A percentile compares a stretch with the other conserved stretches of the same genome.
Evolutionary conservation across 352 stramenopile genomes (phyloP).

Genomic region (Globisporangium megalacanthum): DNA sequence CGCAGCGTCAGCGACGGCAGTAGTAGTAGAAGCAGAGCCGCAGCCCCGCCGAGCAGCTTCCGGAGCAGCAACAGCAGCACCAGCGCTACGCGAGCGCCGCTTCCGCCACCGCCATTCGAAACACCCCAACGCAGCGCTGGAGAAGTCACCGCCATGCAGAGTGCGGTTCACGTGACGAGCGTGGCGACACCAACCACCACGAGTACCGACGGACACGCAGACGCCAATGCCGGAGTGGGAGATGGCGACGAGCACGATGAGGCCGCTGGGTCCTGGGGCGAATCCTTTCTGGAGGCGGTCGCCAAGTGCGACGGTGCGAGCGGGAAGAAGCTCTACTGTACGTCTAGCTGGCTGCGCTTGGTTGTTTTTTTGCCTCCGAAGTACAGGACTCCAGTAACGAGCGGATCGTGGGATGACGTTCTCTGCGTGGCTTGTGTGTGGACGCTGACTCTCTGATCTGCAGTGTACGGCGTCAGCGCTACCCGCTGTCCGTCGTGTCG

Average conservation of each 20-base stretch:
- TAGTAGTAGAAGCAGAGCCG: neutral
- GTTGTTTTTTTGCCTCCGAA: neutral
- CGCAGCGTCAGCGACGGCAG: neutral
- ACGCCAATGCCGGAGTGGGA: neutral
- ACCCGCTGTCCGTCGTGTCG: constrained; percentile 44
- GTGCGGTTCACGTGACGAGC: neutral
- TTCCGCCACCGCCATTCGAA: neutral
- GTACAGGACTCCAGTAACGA: neutral
- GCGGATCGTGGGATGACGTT: constrained; percentile 3
- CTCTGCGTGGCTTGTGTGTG: neutral
- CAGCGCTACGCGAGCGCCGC: neutral
- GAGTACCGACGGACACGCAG: neutral
- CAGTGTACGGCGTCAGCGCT: constrained; percentile 62
- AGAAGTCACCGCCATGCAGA: neutral
- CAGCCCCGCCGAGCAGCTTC: neutral
- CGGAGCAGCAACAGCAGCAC: neutral
- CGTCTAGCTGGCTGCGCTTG: constrained; percentile 7
- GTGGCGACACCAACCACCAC: neutral
- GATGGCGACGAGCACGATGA: neutral
- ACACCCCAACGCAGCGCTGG: too few species aligned
- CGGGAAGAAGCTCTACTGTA: constrained; percentile 49
- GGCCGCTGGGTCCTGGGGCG: constrained; percentile 20
- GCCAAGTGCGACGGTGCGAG: constrained; percentile 43
- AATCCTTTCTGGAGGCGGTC: constrained; percentile 34
- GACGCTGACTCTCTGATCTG: neutral